phyloP scores from a whole-genome alignment of 345 rosid genomes.

The Lumnitzera littorea region DNA sequence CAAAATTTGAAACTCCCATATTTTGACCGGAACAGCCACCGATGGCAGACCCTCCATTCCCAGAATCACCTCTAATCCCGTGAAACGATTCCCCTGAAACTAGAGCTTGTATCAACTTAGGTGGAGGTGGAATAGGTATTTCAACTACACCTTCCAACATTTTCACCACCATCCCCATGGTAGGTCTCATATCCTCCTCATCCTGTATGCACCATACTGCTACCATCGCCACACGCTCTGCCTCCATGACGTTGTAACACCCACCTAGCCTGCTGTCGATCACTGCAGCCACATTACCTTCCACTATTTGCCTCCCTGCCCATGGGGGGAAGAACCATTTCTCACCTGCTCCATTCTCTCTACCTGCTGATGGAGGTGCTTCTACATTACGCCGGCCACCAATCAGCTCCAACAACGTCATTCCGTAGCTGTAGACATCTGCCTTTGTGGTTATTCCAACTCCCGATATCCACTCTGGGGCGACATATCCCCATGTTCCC shows the following conservation, averaged over 20 bases:
- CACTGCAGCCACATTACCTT: constrained; percentile 42
- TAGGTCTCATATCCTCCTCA: constrained; percentile 54
- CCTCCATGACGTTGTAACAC: constrained; percentile 43
- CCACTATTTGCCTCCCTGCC: constrained; percentile 66
- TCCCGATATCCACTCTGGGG: constrained; percentile 92
- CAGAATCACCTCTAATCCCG: constrained; percentile 37
- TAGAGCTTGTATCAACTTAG: constrained; percentile 73
- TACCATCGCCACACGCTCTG: constrained; percentile 46
- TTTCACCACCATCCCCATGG: constrained; percentile 61
- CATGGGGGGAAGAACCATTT: constrained; percentile 92
- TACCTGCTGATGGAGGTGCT: constrained; percentile 22
- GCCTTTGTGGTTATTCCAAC: constrained; percentile 77
- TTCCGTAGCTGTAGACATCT: constrained; percentile 85
- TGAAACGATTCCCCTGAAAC: constrained; percentile 70
- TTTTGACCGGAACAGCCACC: constrained; percentile 33
- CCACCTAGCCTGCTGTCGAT: constrained; percentile 38
- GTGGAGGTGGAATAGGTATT: constrained; percentile 56
- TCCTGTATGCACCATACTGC: constrained; percentile 84
- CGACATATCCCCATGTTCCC: constrained; percentile 92
- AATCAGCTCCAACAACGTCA: constrained; percentile 74
- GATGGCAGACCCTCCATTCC: constrained; percentile 13
- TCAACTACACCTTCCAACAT: constrained; percentile 71
- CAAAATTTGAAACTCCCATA: constrained; percentile 31
- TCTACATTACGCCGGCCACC: constrained; percentile 71
- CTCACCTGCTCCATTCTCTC: constrained; percentile 25